Percentiles rank a stretch among this genome's conserved stretches.
Conservation (phyloP, 2,329 filamentous ascomycete genomes). For the Hymenoscyphus occultus region DNA sequence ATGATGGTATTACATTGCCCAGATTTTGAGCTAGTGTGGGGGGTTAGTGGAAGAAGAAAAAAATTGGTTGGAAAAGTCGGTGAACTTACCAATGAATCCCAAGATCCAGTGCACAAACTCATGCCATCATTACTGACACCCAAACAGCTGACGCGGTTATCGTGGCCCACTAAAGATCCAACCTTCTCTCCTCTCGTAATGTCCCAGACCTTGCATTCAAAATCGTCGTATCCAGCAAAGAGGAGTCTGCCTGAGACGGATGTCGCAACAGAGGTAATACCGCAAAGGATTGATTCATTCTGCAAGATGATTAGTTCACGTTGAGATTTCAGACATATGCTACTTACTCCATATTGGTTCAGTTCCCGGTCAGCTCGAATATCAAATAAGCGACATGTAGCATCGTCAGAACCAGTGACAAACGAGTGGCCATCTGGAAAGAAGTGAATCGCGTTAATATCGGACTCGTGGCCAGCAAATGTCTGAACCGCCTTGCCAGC, state of each 20-base stretch:
- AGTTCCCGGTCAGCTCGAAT: constrained; percentile 87
- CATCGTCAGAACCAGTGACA: constrained; percentile 95
- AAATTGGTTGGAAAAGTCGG: constrained; percentile 2
- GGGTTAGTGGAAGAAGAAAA: constrained; percentile 34
- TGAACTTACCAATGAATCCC: constrained; percentile 90
- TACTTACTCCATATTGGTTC: constrained; percentile 65
- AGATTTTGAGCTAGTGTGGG: constrained; percentile 72
- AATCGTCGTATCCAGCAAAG: constrained; percentile 98
- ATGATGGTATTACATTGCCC: constrained; percentile 53
- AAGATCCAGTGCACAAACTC: constrained; percentile 98
- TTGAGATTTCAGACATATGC: not conserved
- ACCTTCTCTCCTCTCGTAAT: constrained; percentile 95
- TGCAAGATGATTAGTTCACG: constrained; percentile 40
- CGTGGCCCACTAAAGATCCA: constrained; percentile 92
- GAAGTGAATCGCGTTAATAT: constrained; percentile 99
- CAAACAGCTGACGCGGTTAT: constrained; percentile 97
- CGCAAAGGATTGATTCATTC: constrained; percentile 96
- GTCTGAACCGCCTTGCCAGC: constrained; percentile 98
- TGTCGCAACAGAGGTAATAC: constrained; percentile 96
- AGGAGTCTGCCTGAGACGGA: constrained; percentile 93
- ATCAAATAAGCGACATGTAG: constrained; percentile 94
- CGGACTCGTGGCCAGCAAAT: constrained; percentile 95
- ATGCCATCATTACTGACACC: constrained; percentile 99
- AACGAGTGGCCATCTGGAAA: constrained; percentile 99
- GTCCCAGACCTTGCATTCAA: constrained; percentile 99